Conservation (phyloP, 1,139 yeast genomes). For the Saccharomyces hybrid region DNA sequence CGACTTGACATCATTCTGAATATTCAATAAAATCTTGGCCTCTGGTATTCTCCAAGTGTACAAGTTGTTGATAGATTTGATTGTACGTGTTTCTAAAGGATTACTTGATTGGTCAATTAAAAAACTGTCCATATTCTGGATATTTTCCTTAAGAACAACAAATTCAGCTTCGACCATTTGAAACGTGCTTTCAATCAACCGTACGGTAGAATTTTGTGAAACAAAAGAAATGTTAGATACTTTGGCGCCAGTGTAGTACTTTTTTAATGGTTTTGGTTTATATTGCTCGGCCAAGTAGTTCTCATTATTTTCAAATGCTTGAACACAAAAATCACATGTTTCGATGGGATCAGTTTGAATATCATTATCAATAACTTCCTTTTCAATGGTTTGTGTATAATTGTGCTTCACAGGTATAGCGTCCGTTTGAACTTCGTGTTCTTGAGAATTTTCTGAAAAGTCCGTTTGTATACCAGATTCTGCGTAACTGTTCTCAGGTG, state of each 20-base stretch:
- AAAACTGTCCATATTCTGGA: constrained; percentile 28
- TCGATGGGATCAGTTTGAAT: constrained; percentile 27
- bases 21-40: constrained; percentile 21
- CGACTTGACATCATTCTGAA: constrained; percentile 13
- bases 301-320: constrained; percentile 38
- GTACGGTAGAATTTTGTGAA: constrained; percentile 24
- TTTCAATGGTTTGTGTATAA: constrained; percentile 11
- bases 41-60: constrained; percentile 41
- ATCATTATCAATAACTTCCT: constrained; percentile 10
- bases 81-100: constrained; percentile 15
- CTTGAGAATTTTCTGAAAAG: neutral
- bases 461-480: neutral
- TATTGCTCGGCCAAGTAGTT: constrained; percentile 26
- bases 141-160: constrained; percentile 33
- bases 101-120: constrained; percentile 34
- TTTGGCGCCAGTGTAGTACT: constrained; percentile 21
- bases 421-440: constrained; percentile 11
- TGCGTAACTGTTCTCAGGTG: neutral
- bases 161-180: constrained; percentile 38
- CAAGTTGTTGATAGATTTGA: constrained; percentile 15
- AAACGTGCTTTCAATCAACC: constrained; percentile 35
- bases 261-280: constrained; percentile 16
- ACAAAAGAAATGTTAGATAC: constrained; percentile 8
- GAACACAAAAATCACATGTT: constrained; percentile 15
- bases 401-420: neutral